Conservation (phyloP, 352 stramenopile species). For the Phytophthora kernoviae region DNA sequence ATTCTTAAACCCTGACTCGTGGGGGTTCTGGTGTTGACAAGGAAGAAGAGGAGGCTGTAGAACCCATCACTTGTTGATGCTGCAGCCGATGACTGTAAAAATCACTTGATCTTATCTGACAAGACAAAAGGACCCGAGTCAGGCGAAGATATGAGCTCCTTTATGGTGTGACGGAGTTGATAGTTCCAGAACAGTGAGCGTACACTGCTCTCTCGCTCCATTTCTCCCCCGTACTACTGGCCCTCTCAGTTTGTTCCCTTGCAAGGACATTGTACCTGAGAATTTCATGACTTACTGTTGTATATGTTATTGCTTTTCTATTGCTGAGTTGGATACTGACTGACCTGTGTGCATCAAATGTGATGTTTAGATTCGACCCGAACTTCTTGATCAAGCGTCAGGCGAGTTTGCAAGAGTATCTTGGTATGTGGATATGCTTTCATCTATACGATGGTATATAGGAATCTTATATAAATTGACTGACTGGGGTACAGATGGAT, state of each 20-base stretch:
- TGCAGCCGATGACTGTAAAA: constrained; percentile 75
- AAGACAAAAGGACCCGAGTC: constrained; percentile 17
- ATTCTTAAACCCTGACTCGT: constrained; percentile 1
- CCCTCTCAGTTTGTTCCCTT: background rate
- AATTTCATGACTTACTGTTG: constrained; percentile 20
- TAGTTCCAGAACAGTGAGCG: constrained; percentile 17
- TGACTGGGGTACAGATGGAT: constrained; percentile 31
- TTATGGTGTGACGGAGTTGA: constrained; percentile 12
- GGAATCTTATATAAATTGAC: background rate
- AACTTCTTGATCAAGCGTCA: constrained; percentile 85
- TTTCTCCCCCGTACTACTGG: constrained; percentile 12
- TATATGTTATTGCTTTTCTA: background rate
- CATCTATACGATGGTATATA: background rate
- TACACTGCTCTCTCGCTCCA: constrained; percentile 2
- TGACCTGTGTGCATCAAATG: constrained; percentile 9
- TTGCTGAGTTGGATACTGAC: constrained; percentile 6
- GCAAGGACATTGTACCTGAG: constrained; percentile 34
- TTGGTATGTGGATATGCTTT: constrained; percentile 38
- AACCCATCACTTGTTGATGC: background rate
- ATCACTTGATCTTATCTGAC: constrained; percentile 91
- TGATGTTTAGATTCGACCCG: constrained; percentile 68
- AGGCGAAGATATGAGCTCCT: background rate
- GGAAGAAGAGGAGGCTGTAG: constrained; percentile 50
- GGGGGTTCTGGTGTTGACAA: constrained; percentile 33
- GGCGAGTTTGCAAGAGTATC: constrained; percentile 72